Evolutionary conservation across 495 filamentous ascomycete genomes (phyloP), one percentile per base, ranked within the genome.

Genomic region (Lasiosphaeria ovina): DNA sequence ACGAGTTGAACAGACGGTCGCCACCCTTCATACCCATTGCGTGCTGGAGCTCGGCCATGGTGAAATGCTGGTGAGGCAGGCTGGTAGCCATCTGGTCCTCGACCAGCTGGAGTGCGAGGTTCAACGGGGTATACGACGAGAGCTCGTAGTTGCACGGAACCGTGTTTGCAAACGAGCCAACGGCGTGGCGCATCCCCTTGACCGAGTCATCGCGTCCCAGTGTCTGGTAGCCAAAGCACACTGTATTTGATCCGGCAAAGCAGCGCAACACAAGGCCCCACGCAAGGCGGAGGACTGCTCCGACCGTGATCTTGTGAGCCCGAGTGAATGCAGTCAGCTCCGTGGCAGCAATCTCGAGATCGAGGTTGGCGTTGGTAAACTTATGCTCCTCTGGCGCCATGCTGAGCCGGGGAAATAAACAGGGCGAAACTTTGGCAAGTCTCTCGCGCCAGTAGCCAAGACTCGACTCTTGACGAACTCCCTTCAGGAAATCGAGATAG

Each of bases 191-290:
- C 42, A 81, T 63, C 7, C 71, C 75, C 0, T 69, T 51, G 16
- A 76, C 60, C 0, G 75, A 70, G 17, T 75, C 65, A 33, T 76
- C 72, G n/a, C 78, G 72, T 51, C 78, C 78, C 3, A 64, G 61
- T 3, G 75, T 70, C 49, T 74, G 75, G 60, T 70, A 78, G 2
- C 78, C 78, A 52, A 78, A 81, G 60, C 71, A 77, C 11, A 79
- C 71, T 6, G 67, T 65, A 50, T 74, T 68, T 7, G 61, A 68
- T 5, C 77, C 74, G 0, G 73, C 72, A 51, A 75, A 81, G 51
- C 70, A 74, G n/a, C 77, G 71, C 8, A 81, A 61, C 7, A 79
- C 55, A 32, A 81, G 66, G 4, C 67, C 72, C 78, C 78, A 81
- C 2, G 78, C 78, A n/a, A 79, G 72, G n/a, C 72, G 71, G n/a